Conservation (phyloP, 2,329 filamentous ascomycete genomes). For the Aspergillus sp. region DNA sequence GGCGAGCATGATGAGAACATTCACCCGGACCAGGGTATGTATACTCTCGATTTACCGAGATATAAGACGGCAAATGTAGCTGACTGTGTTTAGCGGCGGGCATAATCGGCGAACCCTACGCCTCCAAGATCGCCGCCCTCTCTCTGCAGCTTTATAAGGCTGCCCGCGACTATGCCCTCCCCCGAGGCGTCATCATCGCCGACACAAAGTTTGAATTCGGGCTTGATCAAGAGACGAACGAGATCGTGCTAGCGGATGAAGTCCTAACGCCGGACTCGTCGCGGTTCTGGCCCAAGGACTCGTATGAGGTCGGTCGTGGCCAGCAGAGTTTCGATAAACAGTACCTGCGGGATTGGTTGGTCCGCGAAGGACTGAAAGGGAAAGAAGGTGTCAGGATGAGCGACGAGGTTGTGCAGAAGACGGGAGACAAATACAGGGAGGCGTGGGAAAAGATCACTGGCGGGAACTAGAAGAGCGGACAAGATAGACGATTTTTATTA, state of each 20-base stretch:
- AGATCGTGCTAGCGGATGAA: constrained; percentile 72
- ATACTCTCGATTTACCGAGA: neutral
- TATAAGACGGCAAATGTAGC: neutral
- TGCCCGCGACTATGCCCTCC: constrained; percentile 35
- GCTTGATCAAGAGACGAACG: constrained; percentile 53
- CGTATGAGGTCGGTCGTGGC: constrained; percentile 61
- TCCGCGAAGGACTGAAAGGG: constrained; percentile 61
- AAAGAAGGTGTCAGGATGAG: constrained; percentile 65
- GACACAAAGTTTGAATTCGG: constrained; percentile 74
- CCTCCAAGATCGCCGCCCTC: constrained; percentile 55
- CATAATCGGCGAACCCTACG: constrained; percentile 58
- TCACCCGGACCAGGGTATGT: constrained; percentile 53
- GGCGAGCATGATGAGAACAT: constrained; percentile 84
- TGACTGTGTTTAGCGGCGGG: constrained; percentile 34
- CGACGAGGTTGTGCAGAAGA: constrained; percentile 59
- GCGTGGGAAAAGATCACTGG: constrained; percentile 63
- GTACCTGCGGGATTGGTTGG: constrained; percentile 73
- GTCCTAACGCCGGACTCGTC: constrained; percentile 76
- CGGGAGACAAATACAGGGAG: constrained; percentile 63
- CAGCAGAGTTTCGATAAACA: constrained; percentile 89
- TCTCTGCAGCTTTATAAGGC: constrained; percentile 55
- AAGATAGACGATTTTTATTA: constrained; percentile 1
- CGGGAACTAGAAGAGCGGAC: constrained; percentile 28
- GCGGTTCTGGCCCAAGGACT: constrained; percentile 72
- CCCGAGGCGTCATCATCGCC: constrained; percentile 65